Percentiles rank a stretch among this genome's conserved stretches.
These are phyloP conservation scores for Striga hermonthica DNA, from an alignment of 305 asterid genomes.

Conservation along the genomic window DNA sequence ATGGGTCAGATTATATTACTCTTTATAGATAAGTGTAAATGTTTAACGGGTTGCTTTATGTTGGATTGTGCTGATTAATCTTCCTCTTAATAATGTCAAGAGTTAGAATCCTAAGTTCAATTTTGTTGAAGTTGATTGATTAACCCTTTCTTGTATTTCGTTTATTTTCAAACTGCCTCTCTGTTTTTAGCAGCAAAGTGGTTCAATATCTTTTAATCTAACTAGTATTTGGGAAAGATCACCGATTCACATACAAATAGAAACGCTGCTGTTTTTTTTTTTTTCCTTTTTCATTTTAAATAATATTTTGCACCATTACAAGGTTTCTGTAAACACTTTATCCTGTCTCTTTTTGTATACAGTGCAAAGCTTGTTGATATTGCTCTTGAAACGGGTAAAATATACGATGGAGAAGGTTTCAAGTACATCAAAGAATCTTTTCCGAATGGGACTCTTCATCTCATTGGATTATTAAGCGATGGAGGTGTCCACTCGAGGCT, in stretches of 20 bases:
- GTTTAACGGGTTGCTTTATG: not conserved
- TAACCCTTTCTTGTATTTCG: not conserved
- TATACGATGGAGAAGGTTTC: constrained; percentile 76
- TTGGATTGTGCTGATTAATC: not conserved
- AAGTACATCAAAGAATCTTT: constrained; percentile 67
- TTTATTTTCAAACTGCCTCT: not conserved
- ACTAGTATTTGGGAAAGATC: too few species aligned
- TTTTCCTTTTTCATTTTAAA: too few species aligned
- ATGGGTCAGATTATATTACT: too few species aligned
- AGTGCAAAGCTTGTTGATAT: constrained; percentile 90
- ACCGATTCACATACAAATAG: too few species aligned
- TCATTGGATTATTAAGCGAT: constrained; percentile 81
- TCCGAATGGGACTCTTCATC: constrained; percentile 72
- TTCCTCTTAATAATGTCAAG: not conserved
- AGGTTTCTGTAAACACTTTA: not conserved
- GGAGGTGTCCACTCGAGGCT: constrained; percentile 97
- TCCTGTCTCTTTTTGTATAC: constrained; percentile 24
- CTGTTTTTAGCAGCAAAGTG: not conserved
- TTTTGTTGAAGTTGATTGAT: too few species aligned
- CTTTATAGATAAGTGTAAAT: too few species aligned
- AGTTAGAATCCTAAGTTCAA: not conserved
- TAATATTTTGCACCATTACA: not conserved
- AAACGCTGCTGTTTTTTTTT: too few species aligned
- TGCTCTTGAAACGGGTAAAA: constrained; percentile 84
- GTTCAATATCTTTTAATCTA: not conserved